Conservation (phyloP, 2,329 filamentous ascomycete species). For the Colletotrichum scovillei region DNA sequence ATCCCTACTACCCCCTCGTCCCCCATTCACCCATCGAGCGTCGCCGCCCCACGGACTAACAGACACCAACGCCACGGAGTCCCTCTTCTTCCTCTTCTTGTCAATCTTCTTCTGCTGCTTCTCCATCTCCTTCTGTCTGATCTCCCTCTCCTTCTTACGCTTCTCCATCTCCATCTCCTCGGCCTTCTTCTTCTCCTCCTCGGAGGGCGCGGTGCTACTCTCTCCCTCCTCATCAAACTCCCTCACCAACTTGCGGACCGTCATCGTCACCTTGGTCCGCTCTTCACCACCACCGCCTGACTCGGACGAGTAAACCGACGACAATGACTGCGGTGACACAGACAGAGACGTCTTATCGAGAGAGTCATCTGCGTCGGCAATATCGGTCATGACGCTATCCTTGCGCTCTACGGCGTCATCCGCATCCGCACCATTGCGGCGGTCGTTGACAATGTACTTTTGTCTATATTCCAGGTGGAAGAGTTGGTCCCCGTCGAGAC, state of each 20-base stretch:
- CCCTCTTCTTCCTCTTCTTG: not conserved
- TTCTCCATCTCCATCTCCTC: not conserved
- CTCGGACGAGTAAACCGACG: not conserved
- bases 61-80: not conserved
- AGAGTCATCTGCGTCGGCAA: not conserved
- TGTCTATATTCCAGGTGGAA: too few species aligned
- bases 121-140: not conserved
- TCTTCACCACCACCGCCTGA: not conserved
- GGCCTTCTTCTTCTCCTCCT: not conserved
- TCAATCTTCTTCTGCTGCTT: not conserved
- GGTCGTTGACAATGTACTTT: too few species aligned
- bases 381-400: constrained; percentile 4
- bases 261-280: not conserved
- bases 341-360: not conserved
- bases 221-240: constrained; percentile 5
- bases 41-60: not conserved
- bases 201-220: not conserved
- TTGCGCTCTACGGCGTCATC: not conserved
- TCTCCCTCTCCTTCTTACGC: not conserved
- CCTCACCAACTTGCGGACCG: not conserved
- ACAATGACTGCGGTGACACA: not conserved
- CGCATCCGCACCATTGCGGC: not conserved
- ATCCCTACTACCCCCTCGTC: not conserved
- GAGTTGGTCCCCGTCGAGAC: too few species aligned
- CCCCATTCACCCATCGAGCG: not conserved